A percentile compares a stretch with the other conserved stretches of the same genome.
phyloP scores from a whole-genome alignment of 2,329 filamentous ascomycete genomes.

The Didymellaceae sp. region DNA sequence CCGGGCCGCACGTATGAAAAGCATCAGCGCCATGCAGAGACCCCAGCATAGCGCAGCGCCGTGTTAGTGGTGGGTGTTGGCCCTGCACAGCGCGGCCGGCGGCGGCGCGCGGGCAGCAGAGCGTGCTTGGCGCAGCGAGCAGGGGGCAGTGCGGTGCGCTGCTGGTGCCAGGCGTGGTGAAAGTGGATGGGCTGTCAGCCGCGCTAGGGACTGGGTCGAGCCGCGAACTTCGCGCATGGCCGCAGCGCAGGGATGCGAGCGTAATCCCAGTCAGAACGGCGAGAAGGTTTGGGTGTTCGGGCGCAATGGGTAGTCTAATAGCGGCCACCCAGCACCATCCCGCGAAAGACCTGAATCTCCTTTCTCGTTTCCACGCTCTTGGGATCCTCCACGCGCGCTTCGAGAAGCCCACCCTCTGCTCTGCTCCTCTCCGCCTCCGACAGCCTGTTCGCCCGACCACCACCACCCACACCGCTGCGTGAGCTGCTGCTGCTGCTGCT shows the following conservation, averaged over 20 bases:
- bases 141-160: too few species aligned
- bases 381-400: slow-evolving; percentile 41
- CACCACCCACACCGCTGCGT: not conserved
- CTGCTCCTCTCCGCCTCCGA: not conserved
- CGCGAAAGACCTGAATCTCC: slow-evolving; percentile 42
- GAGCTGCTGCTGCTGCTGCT: not conserved
- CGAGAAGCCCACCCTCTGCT: slow-evolving; percentile 34
- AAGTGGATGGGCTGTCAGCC: slow-evolving; percentile 10
- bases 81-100: not conserved
- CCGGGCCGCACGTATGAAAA: too few species aligned
- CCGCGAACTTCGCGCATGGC: slow-evolving; percentile 33
- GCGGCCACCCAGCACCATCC: slow-evolving; percentile 35
- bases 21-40: not conserved
- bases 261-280: slow-evolving; percentile 34
- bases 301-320: slow-evolving; percentile 40
- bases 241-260: slow-evolving; percentile 26
- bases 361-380: slow-evolving; percentile 44
- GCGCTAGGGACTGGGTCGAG: slow-evolving; percentile 21
- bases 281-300: slow-evolving; percentile 36
- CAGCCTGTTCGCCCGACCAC: not conserved
- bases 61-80: too few species aligned
- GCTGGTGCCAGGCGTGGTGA: too few species aligned
- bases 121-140: too few species aligned
- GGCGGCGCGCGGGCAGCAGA: not conserved
- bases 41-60: not conserved